Percentiles rank a stretch among this genome's conserved stretches.
Evolutionary conservation across 169 alveolate species (phyloP).

Genomic region (Eimeria acervulina): DNA sequence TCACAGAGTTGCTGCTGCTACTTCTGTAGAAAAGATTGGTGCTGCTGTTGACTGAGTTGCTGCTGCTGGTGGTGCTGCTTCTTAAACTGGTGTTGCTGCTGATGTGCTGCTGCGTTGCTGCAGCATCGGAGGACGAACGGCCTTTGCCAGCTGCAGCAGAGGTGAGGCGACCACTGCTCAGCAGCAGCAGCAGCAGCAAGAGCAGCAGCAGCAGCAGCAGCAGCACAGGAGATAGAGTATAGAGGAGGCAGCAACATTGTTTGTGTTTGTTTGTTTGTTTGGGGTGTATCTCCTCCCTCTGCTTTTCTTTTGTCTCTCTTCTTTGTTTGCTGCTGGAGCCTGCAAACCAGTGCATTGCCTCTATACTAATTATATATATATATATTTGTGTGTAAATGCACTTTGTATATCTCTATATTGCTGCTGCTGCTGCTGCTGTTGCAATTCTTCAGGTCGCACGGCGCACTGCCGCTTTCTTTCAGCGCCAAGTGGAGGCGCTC

Average conservation of each 20-base stretch:
- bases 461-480: conserved; percentile 51
- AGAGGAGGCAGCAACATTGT: too few relatives aligned
- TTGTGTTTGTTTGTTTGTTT: too few relatives aligned
- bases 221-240: neutral
- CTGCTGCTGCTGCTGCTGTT: conserved; percentile 27
- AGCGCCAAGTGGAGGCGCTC: conserved; percentile 57
- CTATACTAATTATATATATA: too few relatives aligned
- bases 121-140: neutral
- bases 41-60: neutral
- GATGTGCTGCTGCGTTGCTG: neutral
- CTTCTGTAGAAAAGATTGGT: too few relatives aligned
- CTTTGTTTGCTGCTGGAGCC: too few relatives aligned
- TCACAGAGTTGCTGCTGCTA: neutral
- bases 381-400: too few relatives aligned
- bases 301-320: too few relatives aligned
- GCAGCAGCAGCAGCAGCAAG: neutral
- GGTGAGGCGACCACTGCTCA: neutral
- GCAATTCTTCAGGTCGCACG: neutral
- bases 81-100: neutral
- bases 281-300: too few relatives aligned
- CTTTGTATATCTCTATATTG: too few relatives aligned
- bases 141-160: conserved; percentile 17
- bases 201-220: neutral
- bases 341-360: too few relatives aligned
- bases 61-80: neutral